phyloP scores from a whole-genome alignment of 768 basidiomycete species.

The Kwoniella botswanensis region DNA sequence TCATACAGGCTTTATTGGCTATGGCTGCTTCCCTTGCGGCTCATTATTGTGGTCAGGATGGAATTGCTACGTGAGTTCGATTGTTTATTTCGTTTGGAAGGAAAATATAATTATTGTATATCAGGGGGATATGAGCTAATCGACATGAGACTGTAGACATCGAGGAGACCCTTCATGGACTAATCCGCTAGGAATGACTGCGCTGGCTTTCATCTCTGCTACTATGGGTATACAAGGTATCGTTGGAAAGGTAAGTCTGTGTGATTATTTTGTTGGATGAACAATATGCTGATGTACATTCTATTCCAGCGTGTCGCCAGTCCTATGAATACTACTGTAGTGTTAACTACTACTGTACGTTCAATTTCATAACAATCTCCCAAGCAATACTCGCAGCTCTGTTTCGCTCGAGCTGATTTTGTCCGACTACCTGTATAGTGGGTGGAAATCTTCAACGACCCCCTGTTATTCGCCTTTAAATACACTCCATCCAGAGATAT shows the following conservation, averaged over 20 bases:
- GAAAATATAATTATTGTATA: background rate
- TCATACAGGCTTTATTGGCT: slow-evolving; percentile 76
- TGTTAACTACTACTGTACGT: slow-evolving; percentile 63
- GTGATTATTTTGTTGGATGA: slow-evolving; percentile 62
- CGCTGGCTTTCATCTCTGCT: slow-evolving; percentile 79
- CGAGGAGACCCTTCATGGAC: slow-evolving; percentile 63
- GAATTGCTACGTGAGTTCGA: slow-evolving; percentile 43
- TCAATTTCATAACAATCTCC: background rate
- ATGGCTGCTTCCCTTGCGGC: slow-evolving; percentile 73
- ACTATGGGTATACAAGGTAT: slow-evolving; percentile 74
- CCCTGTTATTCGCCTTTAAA: slow-evolving; percentile 67
- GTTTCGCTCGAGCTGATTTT: background rate
- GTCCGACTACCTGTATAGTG: slow-evolving; percentile 65
- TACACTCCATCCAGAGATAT: slow-evolving; percentile 70
- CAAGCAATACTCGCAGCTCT: no score
- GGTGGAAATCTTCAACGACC: slow-evolving; percentile 86
- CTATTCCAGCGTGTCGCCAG: slow-evolving; percentile 58
- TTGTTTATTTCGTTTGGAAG: background rate
- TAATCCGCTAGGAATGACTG: slow-evolving; percentile 69
- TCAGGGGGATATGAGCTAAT: background rate
- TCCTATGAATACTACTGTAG: slow-evolving; percentile 46
- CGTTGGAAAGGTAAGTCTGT: slow-evolving; percentile 74
- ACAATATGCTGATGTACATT: no score
- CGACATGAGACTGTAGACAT: slow-evolving; percentile 1
- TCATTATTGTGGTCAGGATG: slow-evolving; percentile 69